Evolutionary conservation across 805 yeast genomes (phyloP).

Genomic region (Ascoidea rubescens): DNA sequence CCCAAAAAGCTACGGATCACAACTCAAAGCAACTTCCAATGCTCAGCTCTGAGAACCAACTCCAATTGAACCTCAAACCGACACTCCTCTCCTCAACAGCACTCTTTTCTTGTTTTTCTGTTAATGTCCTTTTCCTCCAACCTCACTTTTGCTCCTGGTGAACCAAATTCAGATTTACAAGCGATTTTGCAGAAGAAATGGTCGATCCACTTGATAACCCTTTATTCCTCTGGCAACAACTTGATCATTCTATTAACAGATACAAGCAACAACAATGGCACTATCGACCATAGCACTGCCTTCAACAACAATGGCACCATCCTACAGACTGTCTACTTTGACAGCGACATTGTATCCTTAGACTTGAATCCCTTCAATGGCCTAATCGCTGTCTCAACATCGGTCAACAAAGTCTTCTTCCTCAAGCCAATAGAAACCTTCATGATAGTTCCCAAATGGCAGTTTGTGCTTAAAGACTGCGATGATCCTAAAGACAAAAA

Average conservation of each 20-base stretch:
- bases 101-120: no score
- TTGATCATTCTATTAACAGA: slow-evolving; percentile 32
- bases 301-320: slow-evolving; percentile 34
- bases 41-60: no score
- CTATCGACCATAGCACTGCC: neutral
- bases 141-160: slow-evolving; percentile 9
- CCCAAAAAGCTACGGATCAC: no score
- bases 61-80: no score
- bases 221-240: slow-evolving; percentile 83
- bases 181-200: slow-evolving; percentile 6
- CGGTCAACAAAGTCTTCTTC: slow-evolving; percentile 28
- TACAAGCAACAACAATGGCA: no score
- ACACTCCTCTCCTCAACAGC: no score
- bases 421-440: slow-evolving; percentile 33
- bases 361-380: slow-evolving; percentile 54
- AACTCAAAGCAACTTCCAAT: no score
- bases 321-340: slow-evolving; percentile 67
- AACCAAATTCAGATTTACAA: slow-evolving; percentile 8
- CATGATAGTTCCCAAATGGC: neutral
- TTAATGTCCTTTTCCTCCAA: no score
- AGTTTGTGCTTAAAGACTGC: no score
- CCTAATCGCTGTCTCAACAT: slow-evolving; percentile 35
- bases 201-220: slow-evolving; percentile 14
- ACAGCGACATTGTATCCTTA: slow-evolving; percentile 50
- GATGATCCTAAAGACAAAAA: slow-evolving; percentile 12